Evolutionary conservation across 805 yeast genomes (phyloP).

Genomic region (Cyberlindnera suaveolens): DNA sequence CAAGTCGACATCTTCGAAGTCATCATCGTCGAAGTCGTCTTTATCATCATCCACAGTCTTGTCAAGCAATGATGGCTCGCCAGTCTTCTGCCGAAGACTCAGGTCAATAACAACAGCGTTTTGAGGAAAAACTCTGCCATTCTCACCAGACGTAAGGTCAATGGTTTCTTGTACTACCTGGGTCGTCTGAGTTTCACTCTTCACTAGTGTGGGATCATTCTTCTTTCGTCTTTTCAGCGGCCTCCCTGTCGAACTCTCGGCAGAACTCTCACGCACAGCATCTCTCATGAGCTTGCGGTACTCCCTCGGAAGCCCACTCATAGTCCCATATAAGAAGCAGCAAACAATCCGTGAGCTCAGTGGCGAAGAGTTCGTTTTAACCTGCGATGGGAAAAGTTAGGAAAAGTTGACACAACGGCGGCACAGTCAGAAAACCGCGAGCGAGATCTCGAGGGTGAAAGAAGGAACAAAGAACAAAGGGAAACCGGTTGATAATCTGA

Average conservation of each 20-base stretch:
- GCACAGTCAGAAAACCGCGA: too few relatives aligned
- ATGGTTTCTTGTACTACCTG: neutral
- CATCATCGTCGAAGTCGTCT: conserved; percentile 19
- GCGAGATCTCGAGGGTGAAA: too few relatives aligned
- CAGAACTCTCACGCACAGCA: conserved; percentile 5
- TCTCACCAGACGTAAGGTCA: conserved; percentile 1
- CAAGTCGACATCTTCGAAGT: conserved; percentile 22
- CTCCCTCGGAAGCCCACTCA: conserved; percentile 19
- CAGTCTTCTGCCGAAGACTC: conserved; percentile 4
- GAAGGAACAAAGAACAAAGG: too few relatives aligned
- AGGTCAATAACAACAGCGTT: neutral
- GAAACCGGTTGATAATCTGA: too few relatives aligned
- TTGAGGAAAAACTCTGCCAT: neutral
- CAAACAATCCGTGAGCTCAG: too few relatives aligned
- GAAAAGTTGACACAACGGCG: too few relatives aligned
- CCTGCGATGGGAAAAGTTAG: too few relatives aligned
- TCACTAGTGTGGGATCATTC: neutral
- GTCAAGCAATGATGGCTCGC: conserved; percentile 1
- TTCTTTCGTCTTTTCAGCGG: conserved; percentile 16
- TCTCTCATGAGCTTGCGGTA: conserved; percentile 17
- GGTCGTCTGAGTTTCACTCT: neutral
- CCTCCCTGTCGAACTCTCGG: neutral
- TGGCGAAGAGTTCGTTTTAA: too few relatives aligned
- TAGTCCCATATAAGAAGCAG: neutral
- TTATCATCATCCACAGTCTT: conserved; percentile 27